Evolutionary conservation across 2,329 filamentous ascomycete species (phyloP).

Genomic region (Sclerotinia subarctica): DNA sequence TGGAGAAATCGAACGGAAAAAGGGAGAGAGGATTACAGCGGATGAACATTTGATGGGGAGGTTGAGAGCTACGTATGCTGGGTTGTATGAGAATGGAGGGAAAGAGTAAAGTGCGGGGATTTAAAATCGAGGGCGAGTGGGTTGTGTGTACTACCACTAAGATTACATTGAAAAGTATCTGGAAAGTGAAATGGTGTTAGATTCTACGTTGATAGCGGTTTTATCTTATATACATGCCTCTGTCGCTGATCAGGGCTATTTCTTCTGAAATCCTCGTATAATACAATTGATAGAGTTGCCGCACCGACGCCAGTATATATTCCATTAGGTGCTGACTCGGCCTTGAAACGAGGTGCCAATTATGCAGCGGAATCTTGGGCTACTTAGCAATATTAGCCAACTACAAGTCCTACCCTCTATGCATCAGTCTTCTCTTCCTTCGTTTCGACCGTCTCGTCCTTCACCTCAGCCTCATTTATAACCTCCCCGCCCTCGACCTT

Average conservation of each 20-base stretch:
- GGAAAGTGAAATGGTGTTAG: background rate
- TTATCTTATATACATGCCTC: background rate
- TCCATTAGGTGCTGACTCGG: background rate
- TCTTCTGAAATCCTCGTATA: background rate
- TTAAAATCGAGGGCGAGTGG: background rate
- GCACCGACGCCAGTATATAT: background rate
- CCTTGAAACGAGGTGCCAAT: background rate
- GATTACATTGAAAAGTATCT: background rate
- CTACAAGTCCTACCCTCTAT: background rate
- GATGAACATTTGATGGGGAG: slow-evolving; percentile 62
- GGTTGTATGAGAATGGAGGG: slow-evolving; percentile 49
- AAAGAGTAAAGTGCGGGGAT: background rate
- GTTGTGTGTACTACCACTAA: background rate
- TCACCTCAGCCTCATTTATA: background rate
- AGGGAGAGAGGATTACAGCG: slow-evolving; percentile 55
- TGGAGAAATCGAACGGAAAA: slow-evolving; percentile 41
- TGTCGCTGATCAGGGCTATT: too few species aligned
- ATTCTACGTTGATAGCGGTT: background rate
- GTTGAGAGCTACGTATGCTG: slow-evolving; percentile 56
- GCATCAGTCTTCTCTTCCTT: background rate
- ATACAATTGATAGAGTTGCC: background rate
- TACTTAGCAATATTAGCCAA: background rate
- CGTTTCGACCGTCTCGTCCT: background rate
- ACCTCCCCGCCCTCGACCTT: background rate
- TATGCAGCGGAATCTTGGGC: background rate